Conservation (phyloP, 2,329 filamentous ascomycete species). For the Fusarium concolor region DNA sequence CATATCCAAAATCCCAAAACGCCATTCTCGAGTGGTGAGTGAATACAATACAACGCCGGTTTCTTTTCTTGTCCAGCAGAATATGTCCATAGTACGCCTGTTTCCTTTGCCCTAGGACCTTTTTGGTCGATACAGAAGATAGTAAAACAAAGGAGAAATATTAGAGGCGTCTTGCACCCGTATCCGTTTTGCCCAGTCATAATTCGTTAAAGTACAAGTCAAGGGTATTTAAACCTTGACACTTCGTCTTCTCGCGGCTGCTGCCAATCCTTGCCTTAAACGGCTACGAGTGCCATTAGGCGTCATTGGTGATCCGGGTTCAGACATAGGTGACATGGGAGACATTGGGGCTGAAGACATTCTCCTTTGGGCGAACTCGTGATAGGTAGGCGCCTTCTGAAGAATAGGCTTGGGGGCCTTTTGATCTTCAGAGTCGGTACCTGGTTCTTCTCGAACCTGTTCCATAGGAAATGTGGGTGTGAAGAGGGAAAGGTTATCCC, state of each 20-base stretch:
- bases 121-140: slow-evolving; percentile 35
- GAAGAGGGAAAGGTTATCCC: slow-evolving; percentile 49
- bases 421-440: slow-evolving; percentile 39
- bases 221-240: slow-evolving; percentile 49
- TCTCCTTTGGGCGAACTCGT: slow-evolving; percentile 61
- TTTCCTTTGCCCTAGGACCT: slow-evolving; percentile 25
- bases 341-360: slow-evolving; percentile 45
- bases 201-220: slow-evolving; percentile 38
- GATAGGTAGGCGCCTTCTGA: slow-evolving; percentile 56
- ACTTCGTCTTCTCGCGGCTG: slow-evolving; percentile 54
- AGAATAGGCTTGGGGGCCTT: slow-evolving; percentile 40
- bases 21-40: slow-evolving; percentile 39
- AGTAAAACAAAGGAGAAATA: slow-evolving; percentile 32
- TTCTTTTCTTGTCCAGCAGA: slow-evolving; percentile 36
- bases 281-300: slow-evolving; percentile 44
- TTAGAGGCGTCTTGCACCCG: slow-evolving; percentile 38
- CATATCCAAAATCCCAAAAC: slow-evolving; percentile 37
- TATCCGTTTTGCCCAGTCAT: slow-evolving; percentile 39
- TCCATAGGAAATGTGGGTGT: slow-evolving; percentile 48
- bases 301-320: slow-evolving; percentile 44
- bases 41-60: slow-evolving; percentile 37
- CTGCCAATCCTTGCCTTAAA: slow-evolving; percentile 40
- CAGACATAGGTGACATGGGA: slow-evolving; percentile 47
- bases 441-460: slow-evolving; percentile 50
- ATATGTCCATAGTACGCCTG: slow-evolving; percentile 35